Percentiles rank a stretch among this genome's conserved stretches.
Evolutionary conservation across 345 rosid species (phyloP).

Genomic region (Excoecaria cochinchinensis): DNA sequence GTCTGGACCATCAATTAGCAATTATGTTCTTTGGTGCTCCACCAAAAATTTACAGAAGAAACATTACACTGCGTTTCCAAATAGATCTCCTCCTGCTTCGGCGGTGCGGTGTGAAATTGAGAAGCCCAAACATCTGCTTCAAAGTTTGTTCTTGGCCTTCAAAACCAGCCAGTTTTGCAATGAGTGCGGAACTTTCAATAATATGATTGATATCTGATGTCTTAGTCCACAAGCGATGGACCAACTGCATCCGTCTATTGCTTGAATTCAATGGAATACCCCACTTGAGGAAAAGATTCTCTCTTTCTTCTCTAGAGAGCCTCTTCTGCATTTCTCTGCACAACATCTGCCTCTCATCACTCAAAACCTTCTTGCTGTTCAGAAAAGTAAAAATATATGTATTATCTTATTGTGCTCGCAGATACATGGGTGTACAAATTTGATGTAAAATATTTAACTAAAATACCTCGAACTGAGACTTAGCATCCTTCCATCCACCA

Average conservation of each 20-base stretch:
- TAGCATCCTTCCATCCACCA: slow-evolving; percentile 48
- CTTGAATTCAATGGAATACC: slow-evolving; percentile 57
- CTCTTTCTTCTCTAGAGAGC: slow-evolving; percentile 54
- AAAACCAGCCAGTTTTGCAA: slow-evolving; percentile 65
- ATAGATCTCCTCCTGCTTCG: slow-evolving; percentile 17
- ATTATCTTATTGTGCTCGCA: neutral
- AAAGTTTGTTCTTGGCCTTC: slow-evolving; percentile 33
- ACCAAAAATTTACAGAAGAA: slow-evolving; percentile 16
- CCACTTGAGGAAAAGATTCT: slow-evolving; percentile 69
- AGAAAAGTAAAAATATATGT: neutral
- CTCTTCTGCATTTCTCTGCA: slow-evolving; percentile 56
- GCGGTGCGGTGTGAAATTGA: slow-evolving; percentile 36
- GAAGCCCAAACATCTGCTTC: slow-evolving; percentile 47
- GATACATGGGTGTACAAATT: neutral
- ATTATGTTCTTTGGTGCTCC: neutral
- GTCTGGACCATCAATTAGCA: slow-evolving; percentile 9
- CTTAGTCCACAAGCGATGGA: slow-evolving; percentile 62
- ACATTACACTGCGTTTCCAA: slow-evolving; percentile 28
- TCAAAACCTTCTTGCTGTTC: slow-evolving; percentile 55
- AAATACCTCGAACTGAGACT: slow-evolving; percentile 56
- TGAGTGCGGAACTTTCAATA: slow-evolving; percentile 62
- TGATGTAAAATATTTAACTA: neutral
- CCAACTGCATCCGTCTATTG: slow-evolving; percentile 64
- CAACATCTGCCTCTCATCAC: slow-evolving; percentile 68
- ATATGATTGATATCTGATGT: slow-evolving; percentile 58